Percentiles rank a stretch among this genome's conserved stretches.
Conservation (phyloP, 495 filamentous ascomycete genomes). For the Aspergillus saccharolyticus region DNA sequence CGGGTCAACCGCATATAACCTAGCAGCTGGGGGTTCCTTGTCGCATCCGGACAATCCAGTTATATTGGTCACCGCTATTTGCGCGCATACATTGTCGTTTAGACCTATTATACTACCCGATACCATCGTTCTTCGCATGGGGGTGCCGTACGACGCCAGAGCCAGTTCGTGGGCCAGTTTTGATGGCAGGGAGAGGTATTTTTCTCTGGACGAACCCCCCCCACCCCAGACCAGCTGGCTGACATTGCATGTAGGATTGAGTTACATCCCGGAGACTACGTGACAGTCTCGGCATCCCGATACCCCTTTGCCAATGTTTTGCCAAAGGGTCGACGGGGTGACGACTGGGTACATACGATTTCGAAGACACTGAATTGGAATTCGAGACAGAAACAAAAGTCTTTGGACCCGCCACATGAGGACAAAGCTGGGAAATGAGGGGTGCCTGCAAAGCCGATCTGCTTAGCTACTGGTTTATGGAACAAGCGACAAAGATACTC, state of each 20-base stretch:
- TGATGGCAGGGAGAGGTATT: conserved; percentile 78
- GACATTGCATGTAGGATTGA: conserved; percentile 53
- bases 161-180: conserved; percentile 94
- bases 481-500: background rate
- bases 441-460: background rate
- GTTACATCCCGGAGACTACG: conserved; percentile 84
- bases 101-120: conserved; percentile 93
- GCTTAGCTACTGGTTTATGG: background rate
- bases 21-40: conserved; percentile 89
- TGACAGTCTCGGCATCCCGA: conserved; percentile 86
- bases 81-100: conserved; percentile 93
- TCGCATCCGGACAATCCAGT: conserved; percentile 97
- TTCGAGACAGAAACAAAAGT: conserved; percentile 70
- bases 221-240: conserved; percentile 2
- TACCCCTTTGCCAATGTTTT: conserved; percentile 92
- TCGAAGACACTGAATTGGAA: conserved; percentile 92
- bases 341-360: conserved; percentile 93
- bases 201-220: background rate
- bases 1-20: conserved; percentile 94
- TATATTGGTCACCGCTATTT: conserved; percentile 91
- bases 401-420: conserved; percentile 17
- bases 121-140: conserved; percentile 84
- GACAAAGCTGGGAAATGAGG: background rate
- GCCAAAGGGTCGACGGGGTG: conserved; percentile 64
- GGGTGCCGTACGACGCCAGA: conserved; percentile 87